Percentiles rank a stretch among this genome's conserved stretches.
Evolutionary conservation across 108 stramenopile genomes (phyloP).

Genomic region (Cyclotella sp.): DNA sequence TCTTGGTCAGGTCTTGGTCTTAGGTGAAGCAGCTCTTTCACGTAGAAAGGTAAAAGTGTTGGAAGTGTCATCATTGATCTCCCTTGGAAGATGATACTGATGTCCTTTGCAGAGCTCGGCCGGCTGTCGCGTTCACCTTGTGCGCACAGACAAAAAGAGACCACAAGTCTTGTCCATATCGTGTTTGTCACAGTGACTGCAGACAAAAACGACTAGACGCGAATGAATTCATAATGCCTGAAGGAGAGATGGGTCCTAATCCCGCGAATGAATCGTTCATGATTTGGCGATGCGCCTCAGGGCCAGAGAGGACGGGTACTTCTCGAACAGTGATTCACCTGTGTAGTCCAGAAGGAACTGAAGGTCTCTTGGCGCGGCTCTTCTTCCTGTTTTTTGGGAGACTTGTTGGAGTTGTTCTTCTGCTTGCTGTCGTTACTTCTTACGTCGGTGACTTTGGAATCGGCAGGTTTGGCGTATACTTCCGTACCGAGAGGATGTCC

Average conservation of each 20-base stretch:
- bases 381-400: slow-evolving; percentile 11
- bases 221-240: slow-evolving; percentile 48
- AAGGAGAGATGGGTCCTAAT: slow-evolving; percentile 29
- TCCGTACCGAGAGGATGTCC: slow-evolving; percentile 1
- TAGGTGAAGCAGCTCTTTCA: too few relatives aligned
- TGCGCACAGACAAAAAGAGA: too few relatives aligned
- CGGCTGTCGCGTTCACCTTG: too few relatives aligned
- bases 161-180: too few relatives aligned
- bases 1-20: too few relatives aligned
- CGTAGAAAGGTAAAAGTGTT: too few relatives aligned
- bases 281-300: slow-evolving; percentile 5
- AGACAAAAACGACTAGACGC: background rate
- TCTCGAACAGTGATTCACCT: slow-evolving; percentile 41
- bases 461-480: background rate
- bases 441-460: background rate
- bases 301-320: slow-evolving; percentile 28
- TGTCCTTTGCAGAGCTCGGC: too few relatives aligned
- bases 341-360: slow-evolving; percentile 45
- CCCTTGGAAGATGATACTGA: too few relatives aligned
- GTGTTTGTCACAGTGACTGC: too few relatives aligned
- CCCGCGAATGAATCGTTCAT: slow-evolving; percentile 47
- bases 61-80: too few relatives aligned
- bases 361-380: background rate
- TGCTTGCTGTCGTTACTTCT: too few relatives aligned
- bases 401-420: too few relatives aligned